A percentile compares a stretch with the other conserved stretches of the same genome.
These are phyloP conservation scores for Piper longum DNA, from an alignment of 164 flowering plant species.

Conservation along the genomic window DNA sequence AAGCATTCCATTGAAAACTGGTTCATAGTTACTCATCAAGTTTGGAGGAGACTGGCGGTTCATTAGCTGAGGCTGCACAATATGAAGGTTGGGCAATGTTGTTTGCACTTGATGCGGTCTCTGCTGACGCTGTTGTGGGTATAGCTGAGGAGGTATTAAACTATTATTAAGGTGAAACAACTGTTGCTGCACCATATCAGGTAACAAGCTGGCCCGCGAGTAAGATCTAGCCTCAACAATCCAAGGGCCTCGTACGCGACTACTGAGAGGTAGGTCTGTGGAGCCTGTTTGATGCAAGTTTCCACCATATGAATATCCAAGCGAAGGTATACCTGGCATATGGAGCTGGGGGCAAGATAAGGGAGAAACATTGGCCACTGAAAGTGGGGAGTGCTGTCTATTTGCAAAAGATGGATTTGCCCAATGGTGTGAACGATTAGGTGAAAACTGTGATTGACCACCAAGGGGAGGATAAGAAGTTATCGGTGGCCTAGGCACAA, in stretches of 20 bases:
- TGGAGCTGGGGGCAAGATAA: constrained; percentile 44
- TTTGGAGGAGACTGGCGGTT: constrained; percentile 29
- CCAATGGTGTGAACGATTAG: constrained; percentile 27
- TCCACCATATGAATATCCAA: constrained; percentile 38
- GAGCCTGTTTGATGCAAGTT: constrained; percentile 29
- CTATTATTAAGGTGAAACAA: constrained; percentile 54
- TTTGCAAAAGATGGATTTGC: constrained; percentile 17
- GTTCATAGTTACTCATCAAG: constrained; percentile 19
- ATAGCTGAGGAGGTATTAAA: constrained; percentile 39
- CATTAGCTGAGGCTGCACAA: constrained; percentile 49
- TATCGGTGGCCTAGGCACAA: constrained; percentile 46
- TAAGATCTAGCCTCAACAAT: constrained; percentile 31
- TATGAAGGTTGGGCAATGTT: constrained; percentile 43
- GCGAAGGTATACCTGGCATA: constrained; percentile 38
- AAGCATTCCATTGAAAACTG: constrained; percentile 29
- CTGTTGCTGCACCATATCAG: constrained; percentile 39
- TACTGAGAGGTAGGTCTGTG: constrained; percentile 32
- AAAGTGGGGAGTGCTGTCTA: constrained; percentile 33
- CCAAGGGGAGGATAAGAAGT: constrained; percentile 75
- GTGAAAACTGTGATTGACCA: constrained; percentile 44
- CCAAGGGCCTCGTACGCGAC: constrained; percentile 47
- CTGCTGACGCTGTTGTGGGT: constrained; percentile 40
- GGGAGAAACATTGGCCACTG: constrained; percentile 38
- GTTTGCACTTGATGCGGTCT: constrained; percentile 51
- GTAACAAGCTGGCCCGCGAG: constrained; percentile 35